Evolutionary conservation across 192 early-diverging fungal species (phyloP).

Genomic region (Radiomyces spectabilis): DNA sequence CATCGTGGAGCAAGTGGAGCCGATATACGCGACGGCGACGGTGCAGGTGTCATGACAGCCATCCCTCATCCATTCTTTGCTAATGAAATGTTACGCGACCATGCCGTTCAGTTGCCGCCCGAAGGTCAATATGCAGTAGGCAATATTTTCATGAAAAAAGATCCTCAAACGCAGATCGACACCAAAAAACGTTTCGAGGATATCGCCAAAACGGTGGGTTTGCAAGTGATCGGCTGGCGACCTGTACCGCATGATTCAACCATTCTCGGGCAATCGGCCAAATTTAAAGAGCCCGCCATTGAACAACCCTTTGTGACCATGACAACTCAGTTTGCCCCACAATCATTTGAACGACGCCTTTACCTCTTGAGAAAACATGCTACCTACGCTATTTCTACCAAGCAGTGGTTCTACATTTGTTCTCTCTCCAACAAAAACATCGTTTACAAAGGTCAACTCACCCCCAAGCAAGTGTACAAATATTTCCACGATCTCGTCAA

Average conservation of each 20-base stretch:
- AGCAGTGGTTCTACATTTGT: slow-evolving; percentile 97
- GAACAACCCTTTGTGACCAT: slow-evolving; percentile 87
- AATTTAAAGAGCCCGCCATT: slow-evolving; percentile 86
- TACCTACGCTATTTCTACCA: slow-evolving; percentile 74
- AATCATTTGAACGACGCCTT: slow-evolving; percentile 76
- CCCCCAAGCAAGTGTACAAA: slow-evolving; percentile 89
- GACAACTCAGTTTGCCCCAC: slow-evolving; percentile 22
- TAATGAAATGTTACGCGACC: slow-evolving; percentile 47
- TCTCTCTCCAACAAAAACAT: slow-evolving; percentile 92
- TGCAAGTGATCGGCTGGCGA: slow-evolving; percentile 87
- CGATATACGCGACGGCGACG: slow-evolving; percentile 94
- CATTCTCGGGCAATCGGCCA: slow-evolving; percentile 86
- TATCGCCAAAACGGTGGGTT: slow-evolving; percentile 68
- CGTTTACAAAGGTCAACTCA: slow-evolving; percentile 96
- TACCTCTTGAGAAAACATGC: slow-evolving; percentile 89
- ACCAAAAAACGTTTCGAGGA: slow-evolving; percentile 70
- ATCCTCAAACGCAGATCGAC: slow-evolving; percentile 55
- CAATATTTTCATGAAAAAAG: slow-evolving; percentile 85
- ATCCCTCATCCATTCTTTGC: slow-evolving; percentile 90
- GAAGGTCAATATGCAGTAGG: slow-evolving; percentile 89
- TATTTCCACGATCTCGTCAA: slow-evolving; percentile 91
- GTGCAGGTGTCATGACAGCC: slow-evolving; percentile 96
- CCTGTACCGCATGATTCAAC: slow-evolving; percentile 74
- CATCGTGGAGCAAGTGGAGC: slow-evolving; percentile 94
- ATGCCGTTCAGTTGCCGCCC: slow-evolving; percentile 61